Evolutionary conservation across 441 rosid species (phyloP).

Genomic region (Eutrema salsugineum): DNA sequence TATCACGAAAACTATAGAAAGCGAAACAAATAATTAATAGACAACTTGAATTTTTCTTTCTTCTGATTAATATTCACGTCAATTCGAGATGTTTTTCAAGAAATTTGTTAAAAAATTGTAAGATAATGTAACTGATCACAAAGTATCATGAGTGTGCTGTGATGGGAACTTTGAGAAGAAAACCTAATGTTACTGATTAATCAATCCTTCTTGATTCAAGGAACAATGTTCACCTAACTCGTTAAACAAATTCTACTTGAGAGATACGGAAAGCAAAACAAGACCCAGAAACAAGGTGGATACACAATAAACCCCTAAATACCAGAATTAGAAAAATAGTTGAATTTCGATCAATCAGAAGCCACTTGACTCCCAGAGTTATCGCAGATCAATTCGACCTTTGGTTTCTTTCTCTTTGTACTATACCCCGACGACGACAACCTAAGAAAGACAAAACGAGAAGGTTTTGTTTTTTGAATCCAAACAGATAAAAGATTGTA

Average conservation of each 20-base stretch:
- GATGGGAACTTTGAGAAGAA: neutral
- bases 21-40: too few relatives aligned
- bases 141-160: neutral
- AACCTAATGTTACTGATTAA: neutral
- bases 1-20: too few relatives aligned
- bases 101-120: neutral
- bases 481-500: neutral
- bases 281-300: neutral
- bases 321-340: neutral
- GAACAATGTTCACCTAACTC: conserved; percentile 6
- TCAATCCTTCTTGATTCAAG: conserved; percentile 13
- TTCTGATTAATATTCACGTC: neutral
- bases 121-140: neutral
- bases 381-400: conserved; percentile 18
- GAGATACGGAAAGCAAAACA: neutral
- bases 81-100: neutral
- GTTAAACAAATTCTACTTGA: conserved; percentile 4
- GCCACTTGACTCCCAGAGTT: conserved; percentile 37
- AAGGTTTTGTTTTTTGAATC: neutral
- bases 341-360: conserved; percentile 11
- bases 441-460: conserved; percentile 4
- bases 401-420: conserved; percentile 23
- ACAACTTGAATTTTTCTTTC: neutral
- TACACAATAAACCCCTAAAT: neutral
- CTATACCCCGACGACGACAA: conserved; percentile 10